These are phyloP conservation scores for Xylaria cubensis DNA, from an alignment of 495 filamentous ascomycete genomes.

Conservation along the genomic window DNA sequence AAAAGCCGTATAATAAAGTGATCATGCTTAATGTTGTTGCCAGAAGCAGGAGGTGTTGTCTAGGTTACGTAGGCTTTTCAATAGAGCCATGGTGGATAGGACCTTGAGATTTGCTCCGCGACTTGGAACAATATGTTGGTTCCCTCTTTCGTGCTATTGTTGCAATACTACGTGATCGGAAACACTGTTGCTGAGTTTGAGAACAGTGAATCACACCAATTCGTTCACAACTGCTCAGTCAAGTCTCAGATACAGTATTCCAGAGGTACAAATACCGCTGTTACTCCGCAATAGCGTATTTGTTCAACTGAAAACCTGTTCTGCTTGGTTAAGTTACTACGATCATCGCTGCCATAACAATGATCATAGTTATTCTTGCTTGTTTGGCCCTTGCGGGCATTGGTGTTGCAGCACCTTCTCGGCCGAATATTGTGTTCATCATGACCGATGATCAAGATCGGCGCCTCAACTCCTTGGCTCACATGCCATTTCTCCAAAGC, in stretches of 20 bases:
- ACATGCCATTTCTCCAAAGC: slow-evolving; percentile 47
- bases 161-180: not conserved
- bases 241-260: not conserved
- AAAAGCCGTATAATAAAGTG: not conserved
- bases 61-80: not conserved
- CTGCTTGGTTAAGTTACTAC: not conserved
- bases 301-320: not conserved
- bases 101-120: not conserved
- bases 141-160: not conserved
- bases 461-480: slow-evolving; percentile 49
- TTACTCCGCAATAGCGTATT: not conserved
- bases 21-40: not conserved
- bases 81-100: not conserved
- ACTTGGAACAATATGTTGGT: not conserved
- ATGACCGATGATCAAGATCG: slow-evolving; percentile 62
- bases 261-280: not conserved
- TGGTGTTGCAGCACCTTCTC: not conserved
- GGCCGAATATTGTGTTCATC: slow-evolving; percentile 58
- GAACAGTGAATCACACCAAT: not conserved
- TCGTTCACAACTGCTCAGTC: not conserved
- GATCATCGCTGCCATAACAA: not conserved
- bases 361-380: not conserved
- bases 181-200: not conserved
- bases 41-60: not conserved
- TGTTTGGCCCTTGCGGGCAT: not conserved